Evolutionary conservation across 2,329 filamentous ascomycete species (phyloP).

Genomic region (Aspergillus caelatus): DNA sequence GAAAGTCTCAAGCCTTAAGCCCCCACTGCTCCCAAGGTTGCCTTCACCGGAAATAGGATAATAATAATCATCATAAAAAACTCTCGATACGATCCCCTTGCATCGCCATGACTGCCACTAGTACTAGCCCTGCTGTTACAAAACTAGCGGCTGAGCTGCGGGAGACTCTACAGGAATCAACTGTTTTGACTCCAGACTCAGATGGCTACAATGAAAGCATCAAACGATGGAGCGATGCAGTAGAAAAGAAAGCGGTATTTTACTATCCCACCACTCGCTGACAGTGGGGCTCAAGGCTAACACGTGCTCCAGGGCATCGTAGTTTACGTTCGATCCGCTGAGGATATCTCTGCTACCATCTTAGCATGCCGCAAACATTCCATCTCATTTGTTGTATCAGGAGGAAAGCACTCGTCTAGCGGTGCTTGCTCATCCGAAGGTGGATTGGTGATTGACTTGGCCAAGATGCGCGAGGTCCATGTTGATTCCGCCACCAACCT

Average conservation of each 20-base stretch:
- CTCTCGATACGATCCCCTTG: too few species aligned
- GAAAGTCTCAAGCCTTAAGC: background rate
- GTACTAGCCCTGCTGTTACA: background rate
- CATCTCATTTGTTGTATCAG: constrained; percentile 31
- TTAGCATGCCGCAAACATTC: constrained; percentile 46
- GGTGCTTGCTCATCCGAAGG: constrained; percentile 56
- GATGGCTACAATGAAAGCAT: constrained; percentile 28
- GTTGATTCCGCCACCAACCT: constrained; percentile 52
- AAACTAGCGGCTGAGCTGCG: background rate
- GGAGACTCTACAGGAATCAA: constrained; percentile 11
- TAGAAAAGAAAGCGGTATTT: constrained; percentile 31
- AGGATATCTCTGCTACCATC: constrained; percentile 48
- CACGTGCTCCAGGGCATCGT: constrained; percentile 44
- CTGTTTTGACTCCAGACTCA: constrained; percentile 23
- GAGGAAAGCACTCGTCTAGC: constrained; percentile 52
- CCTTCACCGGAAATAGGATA: too few species aligned
- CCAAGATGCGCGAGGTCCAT: constrained; percentile 53
- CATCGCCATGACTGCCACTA: too few species aligned
- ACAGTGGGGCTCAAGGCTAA: background rate
- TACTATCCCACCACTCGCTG: background rate
- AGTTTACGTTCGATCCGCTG: constrained; percentile 43
- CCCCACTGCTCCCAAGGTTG: too few species aligned
- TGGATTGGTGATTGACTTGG: constrained; percentile 61
- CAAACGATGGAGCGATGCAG: constrained; percentile 35
- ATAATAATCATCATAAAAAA: too few species aligned